Conservation (phyloP, 371 early-diverging fungal genomes). For the Mortierella sp. region DNA sequence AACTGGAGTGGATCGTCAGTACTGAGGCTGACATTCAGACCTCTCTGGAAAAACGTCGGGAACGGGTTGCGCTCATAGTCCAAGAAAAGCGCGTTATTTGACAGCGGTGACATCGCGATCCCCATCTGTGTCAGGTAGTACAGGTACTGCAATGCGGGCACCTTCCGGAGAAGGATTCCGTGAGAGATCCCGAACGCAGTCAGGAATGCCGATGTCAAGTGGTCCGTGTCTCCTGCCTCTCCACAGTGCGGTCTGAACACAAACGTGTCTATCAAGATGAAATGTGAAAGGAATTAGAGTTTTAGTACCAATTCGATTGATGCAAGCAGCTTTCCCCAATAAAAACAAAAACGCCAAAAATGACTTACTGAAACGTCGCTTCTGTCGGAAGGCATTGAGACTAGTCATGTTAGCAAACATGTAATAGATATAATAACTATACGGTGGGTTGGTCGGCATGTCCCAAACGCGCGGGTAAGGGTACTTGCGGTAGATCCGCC, state of each 20-base stretch:
- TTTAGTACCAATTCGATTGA: not conserved
- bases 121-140: slow-evolving; percentile 97
- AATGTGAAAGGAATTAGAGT: not conserved
- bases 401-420: slow-evolving; percentile 93
- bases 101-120: slow-evolving; percentile 98
- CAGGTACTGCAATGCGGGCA: slow-evolving; percentile 97
- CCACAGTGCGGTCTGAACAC: slow-evolving; percentile 97
- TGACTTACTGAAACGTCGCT: slow-evolving; percentile 83
- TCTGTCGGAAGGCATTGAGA: slow-evolving; percentile 89
- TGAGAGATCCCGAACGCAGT: slow-evolving; percentile 95
- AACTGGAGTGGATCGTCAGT: slow-evolving; percentile 99
- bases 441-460: slow-evolving; percentile 90
- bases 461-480: slow-evolving; percentile 92
- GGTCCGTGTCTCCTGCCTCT: slow-evolving; percentile 98
- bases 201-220: slow-evolving; percentile 94
- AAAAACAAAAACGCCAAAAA: not conserved
- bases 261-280: slow-evolving; percentile 81
- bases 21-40: slow-evolving; percentile 95
- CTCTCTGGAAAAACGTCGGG: slow-evolving; percentile 94
- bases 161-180: slow-evolving; percentile 97
- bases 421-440: slow-evolving; percentile 98
- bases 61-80: slow-evolving; percentile 98
- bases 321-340: not conserved
- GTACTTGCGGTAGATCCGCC: slow-evolving; percentile 85
- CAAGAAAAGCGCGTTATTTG: slow-evolving; percentile 98